These are phyloP conservation scores for Monascus ruber DNA, from an alignment of 2,329 filamentous ascomycete species.

Conservation along the genomic window DNA sequence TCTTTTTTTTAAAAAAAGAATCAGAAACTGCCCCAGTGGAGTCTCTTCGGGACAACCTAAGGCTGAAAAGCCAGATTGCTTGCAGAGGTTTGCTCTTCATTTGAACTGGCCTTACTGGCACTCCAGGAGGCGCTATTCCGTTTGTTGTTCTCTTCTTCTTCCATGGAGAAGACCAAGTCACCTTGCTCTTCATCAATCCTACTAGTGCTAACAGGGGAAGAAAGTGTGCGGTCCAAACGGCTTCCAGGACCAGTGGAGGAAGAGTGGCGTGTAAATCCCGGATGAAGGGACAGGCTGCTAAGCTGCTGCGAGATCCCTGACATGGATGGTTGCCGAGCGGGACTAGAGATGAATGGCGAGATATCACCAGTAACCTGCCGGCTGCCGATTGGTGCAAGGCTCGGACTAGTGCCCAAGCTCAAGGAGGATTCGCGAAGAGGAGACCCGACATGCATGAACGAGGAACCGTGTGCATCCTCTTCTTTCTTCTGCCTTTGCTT, in stretches of 20 bases:
- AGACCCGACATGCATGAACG: conserved; percentile 52
- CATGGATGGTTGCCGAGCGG: conserved; percentile 47
- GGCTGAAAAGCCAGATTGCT: conserved; percentile 10
- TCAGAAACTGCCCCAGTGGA: not conserved
- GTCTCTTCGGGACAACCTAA: conserved; percentile 1
- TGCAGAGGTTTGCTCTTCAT: conserved; percentile 14
- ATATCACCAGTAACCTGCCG: conserved; percentile 37
- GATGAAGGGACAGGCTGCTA: conserved; percentile 33
- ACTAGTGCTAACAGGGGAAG: conserved; percentile 34
- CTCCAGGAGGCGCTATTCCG: conserved; percentile 26
- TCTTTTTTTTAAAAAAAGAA: not conserved
- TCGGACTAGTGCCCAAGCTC: conserved; percentile 39
- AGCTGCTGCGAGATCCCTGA: conserved; percentile 51
- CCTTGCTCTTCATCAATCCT: conserved; percentile 39
- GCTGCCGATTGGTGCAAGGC: conserved; percentile 39
- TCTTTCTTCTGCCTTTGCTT: conserved; percentile 42
- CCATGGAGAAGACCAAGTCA: conserved; percentile 39
- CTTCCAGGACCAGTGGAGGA: conserved; percentile 18
- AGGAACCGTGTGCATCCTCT: conserved; percentile 36
- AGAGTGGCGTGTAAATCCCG: conserved; percentile 27
- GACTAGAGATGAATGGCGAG: conserved; percentile 43
- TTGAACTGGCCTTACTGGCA: conserved; percentile 20
- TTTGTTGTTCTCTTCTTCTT: conserved; percentile 39
- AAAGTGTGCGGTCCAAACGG: conserved; percentile 34
- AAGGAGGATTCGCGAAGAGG: conserved; percentile 52